Percentiles rank a stretch among this genome's conserved stretches.
These are phyloP conservation scores for Pouteria campechiana DNA, from an alignment of 179 eudicot genomes.

Conservation along the genomic window DNA sequence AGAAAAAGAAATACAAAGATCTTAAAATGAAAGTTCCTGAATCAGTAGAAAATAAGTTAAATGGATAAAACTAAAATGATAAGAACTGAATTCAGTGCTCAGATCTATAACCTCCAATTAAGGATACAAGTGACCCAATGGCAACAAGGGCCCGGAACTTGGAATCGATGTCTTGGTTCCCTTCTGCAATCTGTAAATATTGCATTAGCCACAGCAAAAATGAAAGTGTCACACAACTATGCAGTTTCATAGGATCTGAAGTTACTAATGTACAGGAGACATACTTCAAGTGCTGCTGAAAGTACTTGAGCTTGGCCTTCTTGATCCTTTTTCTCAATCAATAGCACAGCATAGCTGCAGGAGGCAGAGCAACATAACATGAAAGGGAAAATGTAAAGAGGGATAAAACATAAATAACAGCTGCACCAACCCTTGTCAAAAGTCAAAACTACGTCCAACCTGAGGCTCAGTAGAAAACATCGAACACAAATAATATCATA, in stretches of 20 bases:
- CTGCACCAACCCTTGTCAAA: too few relatives aligned
- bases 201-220: neutral
- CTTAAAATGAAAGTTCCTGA: too few relatives aligned
- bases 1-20: too few relatives aligned
- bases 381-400: neutral
- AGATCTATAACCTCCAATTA: too few relatives aligned
- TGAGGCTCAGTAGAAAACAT: too few relatives aligned
- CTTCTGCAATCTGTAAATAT: constrained; percentile 78
- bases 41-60: neutral
- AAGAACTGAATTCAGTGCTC: too few relatives aligned
- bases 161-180: constrained; percentile 47
- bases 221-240: neutral
- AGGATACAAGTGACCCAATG: constrained; percentile 71
- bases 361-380: constrained; percentile 2
- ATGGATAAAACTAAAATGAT: neutral
- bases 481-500: neutral
- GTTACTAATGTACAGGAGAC: neutral
- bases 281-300: constrained; percentile 88
- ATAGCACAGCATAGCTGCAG: constrained; percentile 72
- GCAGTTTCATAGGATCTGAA: too few relatives aligned
- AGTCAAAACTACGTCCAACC: too few relatives aligned
- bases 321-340: constrained; percentile 79
- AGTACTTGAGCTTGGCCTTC: constrained; percentile 94
- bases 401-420: neutral
- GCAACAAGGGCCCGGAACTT: constrained; percentile 85